Conservation (phyloP, 306 rosid genomes). For the Hylodesmum podocarpum region DNA sequence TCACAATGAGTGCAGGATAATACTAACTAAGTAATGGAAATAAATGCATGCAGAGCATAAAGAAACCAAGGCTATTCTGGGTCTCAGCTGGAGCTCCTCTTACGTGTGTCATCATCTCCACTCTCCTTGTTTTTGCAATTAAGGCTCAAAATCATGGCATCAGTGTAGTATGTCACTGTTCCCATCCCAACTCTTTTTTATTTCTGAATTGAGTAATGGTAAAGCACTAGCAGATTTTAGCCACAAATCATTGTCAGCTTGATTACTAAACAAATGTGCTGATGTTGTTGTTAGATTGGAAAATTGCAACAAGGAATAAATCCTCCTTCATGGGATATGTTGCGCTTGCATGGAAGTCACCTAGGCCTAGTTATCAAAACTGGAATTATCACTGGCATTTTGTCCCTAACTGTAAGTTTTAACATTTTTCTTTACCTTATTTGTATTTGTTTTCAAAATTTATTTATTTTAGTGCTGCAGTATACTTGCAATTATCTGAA, state of each 20-base stretch:
- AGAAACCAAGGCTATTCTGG: slow-evolving; percentile 85
- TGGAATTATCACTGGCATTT: slow-evolving; percentile 85
- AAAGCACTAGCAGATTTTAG: not conserved
- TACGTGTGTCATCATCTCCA: slow-evolving; percentile 71
- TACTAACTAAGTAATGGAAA: slow-evolving; percentile 14
- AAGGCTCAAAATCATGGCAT: slow-evolving; percentile 80
- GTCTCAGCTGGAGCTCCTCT: slow-evolving; percentile 97
- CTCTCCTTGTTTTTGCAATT: slow-evolving; percentile 67
- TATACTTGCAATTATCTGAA: not conserved
- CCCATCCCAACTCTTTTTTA: not conserved
- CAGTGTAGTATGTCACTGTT: slow-evolving; percentile 53
- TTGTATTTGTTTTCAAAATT: not conserved
- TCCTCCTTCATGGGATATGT: slow-evolving; percentile 85
- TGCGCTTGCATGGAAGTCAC: slow-evolving; percentile 57
- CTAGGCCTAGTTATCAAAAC: slow-evolving; percentile 67
- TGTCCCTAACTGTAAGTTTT: slow-evolving; percentile 84
- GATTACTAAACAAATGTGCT: slow-evolving; percentile 3
- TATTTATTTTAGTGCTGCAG: not conserved
- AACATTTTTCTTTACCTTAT: not conserved
- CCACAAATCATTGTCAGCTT: not conserved
- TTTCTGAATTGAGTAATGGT: not conserved
- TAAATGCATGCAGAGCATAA: slow-evolving; percentile 56
- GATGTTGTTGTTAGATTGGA: slow-evolving; percentile 66
- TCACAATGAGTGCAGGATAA: not conserved
- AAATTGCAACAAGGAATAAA: slow-evolving; percentile 77